Conservation (phyloP, 2,329 filamentous ascomycete species). For the Cladosporium phlei region DNA sequence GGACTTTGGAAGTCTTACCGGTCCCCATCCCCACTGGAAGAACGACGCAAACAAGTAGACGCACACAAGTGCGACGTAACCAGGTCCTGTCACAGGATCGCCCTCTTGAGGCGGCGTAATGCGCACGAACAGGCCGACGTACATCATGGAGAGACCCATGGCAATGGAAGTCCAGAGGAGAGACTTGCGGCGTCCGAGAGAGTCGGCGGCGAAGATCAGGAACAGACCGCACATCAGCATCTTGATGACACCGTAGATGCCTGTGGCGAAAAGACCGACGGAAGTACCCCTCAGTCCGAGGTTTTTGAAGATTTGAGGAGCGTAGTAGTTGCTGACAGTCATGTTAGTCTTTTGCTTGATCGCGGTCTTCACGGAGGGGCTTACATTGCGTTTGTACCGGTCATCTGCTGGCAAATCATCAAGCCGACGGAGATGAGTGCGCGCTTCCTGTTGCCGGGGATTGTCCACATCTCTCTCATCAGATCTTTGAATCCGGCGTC, state of each 20-base stretch:
- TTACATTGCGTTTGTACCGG: slow-evolving; percentile 51
- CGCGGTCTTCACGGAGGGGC: neutral
- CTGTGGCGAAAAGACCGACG: slow-evolving; percentile 64
- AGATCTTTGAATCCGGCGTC: slow-evolving; percentile 59
- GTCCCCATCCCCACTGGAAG: slow-evolving; percentile 64
- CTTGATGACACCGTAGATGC: slow-evolving; percentile 69
- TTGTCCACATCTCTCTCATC: slow-evolving; percentile 63
- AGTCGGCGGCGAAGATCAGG: slow-evolving; percentile 69
- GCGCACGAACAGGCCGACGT: slow-evolving; percentile 67
- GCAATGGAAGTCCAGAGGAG: slow-evolving; percentile 41
- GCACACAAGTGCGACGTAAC: slow-evolving; percentile 65
- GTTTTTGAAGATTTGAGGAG: slow-evolving; percentile 61
- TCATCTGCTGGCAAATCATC: slow-evolving; percentile 70
- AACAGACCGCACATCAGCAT: slow-evolving; percentile 60
- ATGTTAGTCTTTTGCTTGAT: slow-evolving; percentile 2
- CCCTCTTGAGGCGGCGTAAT: slow-evolving; percentile 54
- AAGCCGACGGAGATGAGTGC: slow-evolving; percentile 59
- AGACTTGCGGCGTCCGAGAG: slow-evolving; percentile 61
- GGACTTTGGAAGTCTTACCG: slow-evolving; percentile 24
- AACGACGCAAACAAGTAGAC: slow-evolving; percentile 68
- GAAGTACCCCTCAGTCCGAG: slow-evolving; percentile 56
- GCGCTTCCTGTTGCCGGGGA: slow-evolving; percentile 60
- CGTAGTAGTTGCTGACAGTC: slow-evolving; percentile 53
- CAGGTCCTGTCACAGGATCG: slow-evolving; percentile 56
- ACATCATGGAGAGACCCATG: slow-evolving; percentile 60